A percentile compares a stretch with the other conserved stretches of the same genome.
phyloP scores from a whole-genome alignment of 2,329 filamentous ascomycete genomes.

The Coniosporium tulheliwenetii region DNA sequence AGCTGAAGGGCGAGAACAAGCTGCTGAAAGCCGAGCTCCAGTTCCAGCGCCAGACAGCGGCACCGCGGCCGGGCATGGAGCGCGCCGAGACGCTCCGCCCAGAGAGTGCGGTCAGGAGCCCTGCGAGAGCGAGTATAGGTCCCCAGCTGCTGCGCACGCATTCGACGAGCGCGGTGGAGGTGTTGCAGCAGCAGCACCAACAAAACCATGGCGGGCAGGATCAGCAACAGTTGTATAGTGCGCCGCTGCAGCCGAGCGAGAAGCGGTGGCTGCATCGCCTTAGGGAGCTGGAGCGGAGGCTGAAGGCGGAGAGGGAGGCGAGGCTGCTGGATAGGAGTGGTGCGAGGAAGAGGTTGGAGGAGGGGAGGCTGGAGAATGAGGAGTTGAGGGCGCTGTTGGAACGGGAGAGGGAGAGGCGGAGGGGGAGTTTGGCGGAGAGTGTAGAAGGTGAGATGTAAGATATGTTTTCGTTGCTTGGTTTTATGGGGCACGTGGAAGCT shows the following conservation, averaged over 20 bases:
- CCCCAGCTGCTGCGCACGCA: slow-evolving; percentile 39
- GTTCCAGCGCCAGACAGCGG: slow-evolving; percentile 38
- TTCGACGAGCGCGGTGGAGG: slow-evolving; percentile 35
- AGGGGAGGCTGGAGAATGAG: slow-evolving; percentile 59
- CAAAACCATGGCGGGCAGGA: slow-evolving; percentile 7
- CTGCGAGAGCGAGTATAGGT: slow-evolving; percentile 26
- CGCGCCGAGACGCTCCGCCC: background rate
- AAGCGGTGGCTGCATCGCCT: slow-evolving; percentile 75
- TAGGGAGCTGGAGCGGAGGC: slow-evolving; percentile 70
- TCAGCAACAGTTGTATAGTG: slow-evolving; percentile 14
- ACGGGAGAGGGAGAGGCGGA: slow-evolving; percentile 31
- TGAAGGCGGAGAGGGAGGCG: slow-evolving; percentile 82
- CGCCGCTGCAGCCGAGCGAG: slow-evolving; percentile 35
- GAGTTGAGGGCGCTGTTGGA: slow-evolving; percentile 51
- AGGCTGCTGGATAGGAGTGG: slow-evolving; percentile 71
- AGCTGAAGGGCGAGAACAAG: slow-evolving; percentile 44
- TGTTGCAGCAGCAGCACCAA: slow-evolving; percentile 7
- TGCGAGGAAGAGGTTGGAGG: slow-evolving; percentile 64
- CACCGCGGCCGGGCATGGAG: slow-evolving; percentile 10
- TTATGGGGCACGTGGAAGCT: too few relatives aligned
- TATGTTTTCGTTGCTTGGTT: too few relatives aligned
- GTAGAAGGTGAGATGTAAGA: background rate
- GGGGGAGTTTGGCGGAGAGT: slow-evolving; percentile 2
- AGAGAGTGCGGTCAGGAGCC: slow-evolving; percentile 9
- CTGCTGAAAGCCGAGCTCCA: slow-evolving; percentile 44